Evolutionary conservation across 768 basidiomycete genomes (phyloP), one percentile per base, ranked within the genome.

Genomic region (Mycena sanguinolenta): DNA sequence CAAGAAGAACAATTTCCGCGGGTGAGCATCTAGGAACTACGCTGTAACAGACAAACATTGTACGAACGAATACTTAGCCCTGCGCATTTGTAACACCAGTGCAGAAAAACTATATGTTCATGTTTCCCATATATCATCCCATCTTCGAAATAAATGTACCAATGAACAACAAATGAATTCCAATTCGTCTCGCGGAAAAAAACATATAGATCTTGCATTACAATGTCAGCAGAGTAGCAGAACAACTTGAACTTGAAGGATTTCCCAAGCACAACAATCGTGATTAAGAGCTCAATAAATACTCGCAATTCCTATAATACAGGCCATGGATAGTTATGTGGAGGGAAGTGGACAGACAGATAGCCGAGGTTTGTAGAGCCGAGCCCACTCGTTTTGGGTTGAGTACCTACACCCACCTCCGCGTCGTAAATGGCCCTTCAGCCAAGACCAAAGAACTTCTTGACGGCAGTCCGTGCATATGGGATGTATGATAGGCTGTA

Each of bases 401-500:
- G n/a, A n/a, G n/a, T n/a, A n/a, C n/a, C n/a, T n/a, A n/a, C n/a
- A n/a, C 52, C 19, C 49, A 63, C 73, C 60, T 44, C 70, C 57
- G 63, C 74, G 42, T 77, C 58, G 53, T 36, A 58, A 30, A 30
- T 16, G 42, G n/a, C 19, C 53, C 60, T 78, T 58, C 76, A 84
- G 63, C 82, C 82, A 68, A 87, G 75, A 16, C 87, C 91, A 66
- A 95, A 84, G 36, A 89, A 78, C 78, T 89, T 94, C 67, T 88
- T 83, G 50, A 94, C 88, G 16, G 91, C 91, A 2, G 89, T 78
- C 63, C 96, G 88, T 3, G 96, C 96, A 75, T 97, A 97, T 3
- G 96, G 96, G 74, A 98, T 95, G 82, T 97, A 98, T 9, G 91
- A 92, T 34, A 94, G 81, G 59, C 88, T 90, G 79, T 93, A 97